phyloP scores from a whole-genome alignment of 768 basidiomycete species.

The Gloeopeniophorella convolvens region DNA sequence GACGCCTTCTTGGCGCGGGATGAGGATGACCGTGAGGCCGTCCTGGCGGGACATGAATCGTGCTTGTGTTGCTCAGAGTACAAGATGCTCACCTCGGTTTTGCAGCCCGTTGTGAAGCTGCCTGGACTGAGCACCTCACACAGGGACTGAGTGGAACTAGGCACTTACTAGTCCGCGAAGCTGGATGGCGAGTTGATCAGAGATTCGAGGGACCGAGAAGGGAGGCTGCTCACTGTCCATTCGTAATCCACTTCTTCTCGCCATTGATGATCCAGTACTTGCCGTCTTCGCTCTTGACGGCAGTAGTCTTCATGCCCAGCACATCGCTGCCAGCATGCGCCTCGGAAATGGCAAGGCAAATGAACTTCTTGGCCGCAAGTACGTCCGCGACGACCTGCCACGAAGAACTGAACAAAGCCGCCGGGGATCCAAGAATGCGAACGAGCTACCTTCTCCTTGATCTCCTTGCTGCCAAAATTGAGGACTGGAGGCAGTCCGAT shows the following conservation, averaged over 20 bases:
- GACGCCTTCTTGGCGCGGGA: conserved; percentile 75
- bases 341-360: conserved; percentile 83
- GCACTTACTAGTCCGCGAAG: conserved; percentile 35
- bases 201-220: not conserved
- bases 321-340: conserved; percentile 87
- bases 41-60: conserved; percentile 24
- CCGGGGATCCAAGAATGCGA: not conserved
- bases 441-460: conserved; percentile 40
- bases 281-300: conserved; percentile 74
- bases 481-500: conserved; percentile 82
- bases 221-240: conserved; percentile 45
- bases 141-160: not conserved
- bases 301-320: conserved; percentile 71
- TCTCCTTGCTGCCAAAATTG: conserved; percentile 66
- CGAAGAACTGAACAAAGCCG: not conserved
- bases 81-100: conserved; percentile 39
- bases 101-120: conserved; percentile 68
- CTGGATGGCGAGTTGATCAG: conserved; percentile 19
- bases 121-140: not conserved
- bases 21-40: conserved; percentile 82
- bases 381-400: conserved; percentile 51
- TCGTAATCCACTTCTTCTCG: conserved; percentile 84
- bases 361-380: conserved; percentile 72
- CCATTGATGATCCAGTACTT: conserved; percentile 83
- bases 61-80: conserved; percentile 27